A percentile compares a stretch with the other conserved stretches of the same genome.
These are phyloP conservation scores for Ampelomyces quisqualis DNA, from an alignment of 2,329 filamentous ascomycete species.

Conservation along the genomic window DNA sequence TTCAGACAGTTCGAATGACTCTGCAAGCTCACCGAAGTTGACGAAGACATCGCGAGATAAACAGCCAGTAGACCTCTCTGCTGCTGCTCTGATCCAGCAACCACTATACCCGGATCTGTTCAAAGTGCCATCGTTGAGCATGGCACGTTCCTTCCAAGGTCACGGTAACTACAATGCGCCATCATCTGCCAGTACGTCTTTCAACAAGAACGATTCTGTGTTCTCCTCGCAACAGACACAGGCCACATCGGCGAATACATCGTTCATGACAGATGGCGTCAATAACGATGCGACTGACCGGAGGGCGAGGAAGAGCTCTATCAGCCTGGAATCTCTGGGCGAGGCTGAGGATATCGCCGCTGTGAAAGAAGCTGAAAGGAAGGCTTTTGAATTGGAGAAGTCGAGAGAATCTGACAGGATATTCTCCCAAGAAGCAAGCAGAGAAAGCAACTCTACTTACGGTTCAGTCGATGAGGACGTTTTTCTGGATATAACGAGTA, in stretches of 20 bases:
- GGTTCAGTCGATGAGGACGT: constrained; percentile 30
- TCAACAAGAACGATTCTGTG: constrained; percentile 17
- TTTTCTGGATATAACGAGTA: constrained; percentile 14
- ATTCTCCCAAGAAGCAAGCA: constrained; percentile 14
- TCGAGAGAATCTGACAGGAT: constrained; percentile 2
- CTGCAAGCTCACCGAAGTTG: constrained; percentile 29
- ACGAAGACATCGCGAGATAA: constrained; percentile 29
- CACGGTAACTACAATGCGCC: constrained; percentile 1
- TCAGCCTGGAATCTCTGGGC: constrained; percentile 21
- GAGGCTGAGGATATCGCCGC: constrained; percentile 15
- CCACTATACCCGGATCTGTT: too few species aligned
- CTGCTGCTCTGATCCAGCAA: too few species aligned
- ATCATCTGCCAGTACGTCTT: constrained; percentile 27
- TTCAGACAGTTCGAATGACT: constrained; percentile 19
- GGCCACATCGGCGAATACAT: constrained; percentile 21
- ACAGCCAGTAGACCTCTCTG: constrained; percentile 16
- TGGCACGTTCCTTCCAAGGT: constrained; percentile 23
- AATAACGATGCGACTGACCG: constrained; percentile 9
- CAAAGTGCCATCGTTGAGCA: constrained; percentile 25
- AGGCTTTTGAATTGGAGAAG: constrained; percentile 3
- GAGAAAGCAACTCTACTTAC: constrained; percentile 26
- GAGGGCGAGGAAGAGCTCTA: constrained; percentile 21
- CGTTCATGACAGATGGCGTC: constrained; percentile 23
- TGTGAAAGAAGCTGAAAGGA: constrained; percentile 7
- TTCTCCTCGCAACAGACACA: constrained; percentile 29